Evolutionary conservation across 2,329 filamentous ascomycete genomes (phyloP).

Genomic region (Malbranchea cinnamomea): DNA sequence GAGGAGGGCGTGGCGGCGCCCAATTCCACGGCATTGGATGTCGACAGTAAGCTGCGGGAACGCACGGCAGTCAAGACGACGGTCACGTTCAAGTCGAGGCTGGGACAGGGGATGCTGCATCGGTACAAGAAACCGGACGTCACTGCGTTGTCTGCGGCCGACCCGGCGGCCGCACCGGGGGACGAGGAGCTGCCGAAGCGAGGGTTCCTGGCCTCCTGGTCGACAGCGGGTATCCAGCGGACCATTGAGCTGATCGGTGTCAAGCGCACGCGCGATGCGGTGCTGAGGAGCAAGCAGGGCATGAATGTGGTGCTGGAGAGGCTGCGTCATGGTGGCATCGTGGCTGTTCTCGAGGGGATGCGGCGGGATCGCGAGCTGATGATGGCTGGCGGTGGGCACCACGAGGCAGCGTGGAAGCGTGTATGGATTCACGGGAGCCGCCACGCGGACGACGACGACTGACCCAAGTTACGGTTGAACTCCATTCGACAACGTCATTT

Average conservation of each 20-base stretch:
- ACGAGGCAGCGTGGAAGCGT: constrained; percentile 28
- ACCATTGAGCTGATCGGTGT: constrained; percentile 49
- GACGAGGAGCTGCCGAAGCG: constrained; percentile 39
- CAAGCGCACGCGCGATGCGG: constrained; percentile 43
- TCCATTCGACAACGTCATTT: neutral
- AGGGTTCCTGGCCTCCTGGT: constrained; percentile 45
- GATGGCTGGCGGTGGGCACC: constrained; percentile 18
- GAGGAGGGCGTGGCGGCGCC: constrained; percentile 10
- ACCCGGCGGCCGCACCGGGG: constrained; percentile 20
- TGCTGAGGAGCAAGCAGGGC: constrained; percentile 48
- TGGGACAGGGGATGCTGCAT: constrained; percentile 41
- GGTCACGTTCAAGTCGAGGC: constrained; percentile 46
- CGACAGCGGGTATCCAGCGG: constrained; percentile 44
- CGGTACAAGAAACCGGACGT: constrained; percentile 25
- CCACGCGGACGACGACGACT: constrained; percentile 6
- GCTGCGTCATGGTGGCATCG: constrained; percentile 49
- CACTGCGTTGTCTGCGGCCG: no score
- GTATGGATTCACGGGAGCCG: constrained; percentile 23
- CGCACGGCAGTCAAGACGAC: constrained; percentile 44
- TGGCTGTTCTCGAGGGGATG: constrained; percentile 58
- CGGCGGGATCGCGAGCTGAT: constrained; percentile 38
- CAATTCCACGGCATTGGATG: constrained; percentile 15
- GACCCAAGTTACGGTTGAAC: neutral
- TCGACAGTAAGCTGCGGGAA: constrained; percentile 25
- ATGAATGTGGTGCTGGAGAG: constrained; percentile 53